Conservation (phyloP, 2,329 filamentous ascomycete species). For the Microascus cirrosus region DNA sequence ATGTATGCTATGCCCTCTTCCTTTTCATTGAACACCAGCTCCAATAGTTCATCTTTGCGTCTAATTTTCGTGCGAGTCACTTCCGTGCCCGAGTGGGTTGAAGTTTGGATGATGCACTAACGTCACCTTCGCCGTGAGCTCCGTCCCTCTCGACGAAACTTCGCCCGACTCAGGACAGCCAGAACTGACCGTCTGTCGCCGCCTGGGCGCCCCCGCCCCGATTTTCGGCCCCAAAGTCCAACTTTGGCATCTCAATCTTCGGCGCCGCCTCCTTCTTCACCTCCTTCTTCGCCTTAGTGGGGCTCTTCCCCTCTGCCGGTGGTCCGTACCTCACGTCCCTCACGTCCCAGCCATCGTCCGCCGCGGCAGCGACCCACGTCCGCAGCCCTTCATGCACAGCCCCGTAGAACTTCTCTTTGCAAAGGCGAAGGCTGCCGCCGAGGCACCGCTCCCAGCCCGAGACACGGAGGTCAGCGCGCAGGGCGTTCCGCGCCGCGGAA, state of each 20-base stretch:
- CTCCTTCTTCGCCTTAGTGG: slow-evolving; percentile 34
- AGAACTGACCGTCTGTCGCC: neutral
- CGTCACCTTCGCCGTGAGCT: neutral
- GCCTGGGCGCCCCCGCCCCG: neutral
- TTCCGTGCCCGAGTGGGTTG: neutral
- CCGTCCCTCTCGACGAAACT: neutral
- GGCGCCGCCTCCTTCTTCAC: slow-evolving; percentile 41
- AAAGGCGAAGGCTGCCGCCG: slow-evolving; percentile 72
- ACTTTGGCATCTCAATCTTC: slow-evolving; percentile 48
- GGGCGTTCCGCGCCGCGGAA: slow-evolving; percentile 55
- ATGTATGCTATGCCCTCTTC: neutral
- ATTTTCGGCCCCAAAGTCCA: slow-evolving; percentile 34
- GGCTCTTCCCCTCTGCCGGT: slow-evolving; percentile 26
- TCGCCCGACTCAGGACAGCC: neutral
- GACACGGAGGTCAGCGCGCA: slow-evolving; percentile 67
- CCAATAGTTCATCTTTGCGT: neutral
- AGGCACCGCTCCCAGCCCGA: slow-evolving; percentile 89
- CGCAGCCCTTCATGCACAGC: slow-evolving; percentile 80
- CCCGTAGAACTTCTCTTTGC: slow-evolving; percentile 96
- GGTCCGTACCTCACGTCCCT: slow-evolving; percentile 69
- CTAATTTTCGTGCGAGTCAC: neutral
- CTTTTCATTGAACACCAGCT: neutral
- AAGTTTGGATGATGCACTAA: no score
- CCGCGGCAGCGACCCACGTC: slow-evolving; percentile 81
- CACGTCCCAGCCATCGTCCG: slow-evolving; percentile 81